Base-by-base conservation (phyloP, 1,284 basidiomycete species). In the Tranzscheliella williamsii region DNA sequence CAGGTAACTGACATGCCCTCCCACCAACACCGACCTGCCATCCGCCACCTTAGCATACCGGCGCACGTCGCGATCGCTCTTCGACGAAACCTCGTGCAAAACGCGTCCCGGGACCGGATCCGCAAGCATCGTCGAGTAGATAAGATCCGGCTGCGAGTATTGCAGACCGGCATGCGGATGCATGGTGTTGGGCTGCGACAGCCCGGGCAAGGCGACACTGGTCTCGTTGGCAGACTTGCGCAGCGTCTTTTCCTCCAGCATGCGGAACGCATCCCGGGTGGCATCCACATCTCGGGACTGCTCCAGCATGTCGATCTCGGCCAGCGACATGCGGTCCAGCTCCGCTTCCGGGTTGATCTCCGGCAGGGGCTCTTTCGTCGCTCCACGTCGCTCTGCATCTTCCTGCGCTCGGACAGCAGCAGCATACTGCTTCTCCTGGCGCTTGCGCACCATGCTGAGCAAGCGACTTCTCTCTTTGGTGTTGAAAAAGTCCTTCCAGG, bases 151-250 rank as follows among this genome's bases (percentile, higher is more conserved):
- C 42, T 68, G 65, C 11, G 62, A 56, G 42, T 71, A 75, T 51
- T 75, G 73, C 43, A 75, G 24, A 3, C 73, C 73, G 8, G 53
- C 69, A 29, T 66, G 54, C 12, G 63, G 55, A 31, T 75, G 73
- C 20, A 65, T 38, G 8, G 67, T 55, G 27, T 30, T 57, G 4
- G 66, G 58, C 33, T 71, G 56, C 15, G 52, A 56, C 1, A 51
- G 32, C 23, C 66, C 47, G 12, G 56, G 47, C 1, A 71, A 27
- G 0, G 37, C 16, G 2, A 37, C 24, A 24, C 48, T 61, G 0
- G 24, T 1, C 1, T 46, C 35, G 11, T 47, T 38, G 11, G 38
- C 9, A 1, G 50, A 15, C 5, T 41, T 9, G 0, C 38, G 35
- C 4, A 55, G 11, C 7, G 44, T 46, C 17, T 48, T 39, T 13